phyloP scores from a whole-genome alignment of 2,329 filamentous ascomycete species.

The Fusarium zealandicum region DNA sequence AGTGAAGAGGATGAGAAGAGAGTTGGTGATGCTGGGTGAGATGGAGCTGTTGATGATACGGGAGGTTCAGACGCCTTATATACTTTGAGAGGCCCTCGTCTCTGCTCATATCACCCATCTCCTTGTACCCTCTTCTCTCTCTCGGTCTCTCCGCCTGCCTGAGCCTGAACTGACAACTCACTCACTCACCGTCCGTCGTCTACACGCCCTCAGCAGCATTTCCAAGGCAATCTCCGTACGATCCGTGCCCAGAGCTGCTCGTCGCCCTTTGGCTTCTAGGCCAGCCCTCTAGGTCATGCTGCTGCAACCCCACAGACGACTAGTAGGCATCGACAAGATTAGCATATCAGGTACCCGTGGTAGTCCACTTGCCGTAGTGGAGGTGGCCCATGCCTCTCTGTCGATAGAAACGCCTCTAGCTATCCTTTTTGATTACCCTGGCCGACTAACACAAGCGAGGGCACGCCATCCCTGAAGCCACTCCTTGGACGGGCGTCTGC shows the following conservation, averaged over 20 bases:
- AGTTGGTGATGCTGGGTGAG: slow-evolving; percentile 18
- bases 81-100: slow-evolving; percentile 2
- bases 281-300: neutral
- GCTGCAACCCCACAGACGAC: neutral
- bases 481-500: too few relatives aligned
- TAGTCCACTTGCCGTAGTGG: neutral
- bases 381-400: neutral
- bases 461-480: neutral
- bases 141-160: slow-evolving; percentile 4
- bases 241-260: neutral
- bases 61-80: slow-evolving; percentile 23
- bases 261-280: neutral
- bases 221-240: neutral
- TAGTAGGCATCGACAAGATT: neutral
- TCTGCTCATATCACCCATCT: neutral
- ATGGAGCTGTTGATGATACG: slow-evolving; percentile 6
- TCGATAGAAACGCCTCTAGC: neutral
- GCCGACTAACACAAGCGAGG: too few relatives aligned
- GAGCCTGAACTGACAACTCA: slow-evolving; percentile 5
- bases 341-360: too few relatives aligned
- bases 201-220: neutral
- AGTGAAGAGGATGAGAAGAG: slow-evolving; percentile 24
- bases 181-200: slow-evolving; percentile 11
- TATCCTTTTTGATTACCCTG: neutral
- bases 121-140: neutral